Percentiles rank a stretch among this genome's conserved stretches.
These are phyloP conservation scores for Dimargaris cristalligena DNA, from an alignment of 192 early-diverging fungal genomes.

Conservation along the genomic window DNA sequence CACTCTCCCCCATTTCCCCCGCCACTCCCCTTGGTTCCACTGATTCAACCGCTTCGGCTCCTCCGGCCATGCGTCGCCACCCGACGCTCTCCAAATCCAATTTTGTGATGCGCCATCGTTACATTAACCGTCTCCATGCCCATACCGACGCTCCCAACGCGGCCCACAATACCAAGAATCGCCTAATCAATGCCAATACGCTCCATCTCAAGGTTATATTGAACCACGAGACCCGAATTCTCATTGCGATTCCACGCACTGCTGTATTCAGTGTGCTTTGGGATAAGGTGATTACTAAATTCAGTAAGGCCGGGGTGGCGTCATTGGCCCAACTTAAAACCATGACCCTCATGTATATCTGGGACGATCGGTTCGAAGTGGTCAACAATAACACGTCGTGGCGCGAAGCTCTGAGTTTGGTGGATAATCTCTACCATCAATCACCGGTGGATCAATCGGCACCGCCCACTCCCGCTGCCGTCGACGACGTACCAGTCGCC, in stretches of 20 bases:
- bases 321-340: conserved; percentile 3
- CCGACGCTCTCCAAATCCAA: conserved; percentile 8
- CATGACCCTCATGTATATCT: conserved; percentile 7
- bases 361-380: conserved; percentile 10
- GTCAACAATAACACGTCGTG: conserved; percentile 2
- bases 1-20: no score
- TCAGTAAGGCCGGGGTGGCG: neutral
- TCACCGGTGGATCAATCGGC: neutral
- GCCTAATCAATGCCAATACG: conserved; percentile 6
- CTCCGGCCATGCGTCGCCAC: conserved; percentile 1
- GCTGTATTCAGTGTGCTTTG: conserved; percentile 8
- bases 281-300: conserved; percentile 8
- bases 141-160: conserved; percentile 3
- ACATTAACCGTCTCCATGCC: neutral
- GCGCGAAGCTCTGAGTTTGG: conserved; percentile 5
- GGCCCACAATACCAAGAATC: conserved; percentile 1
- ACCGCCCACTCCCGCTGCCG: neutral
- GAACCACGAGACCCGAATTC: neutral
- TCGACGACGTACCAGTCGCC: neutral
- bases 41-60: no score
- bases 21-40: no score
- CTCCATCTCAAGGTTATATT: conserved; percentile 6
- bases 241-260: conserved; percentile 8
- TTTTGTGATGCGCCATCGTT: neutral
- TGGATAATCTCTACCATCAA: neutral